Base-by-base conservation (phyloP, 2,329 filamentous ascomycete genomes). In the Ascochyta lentis region DNA sequence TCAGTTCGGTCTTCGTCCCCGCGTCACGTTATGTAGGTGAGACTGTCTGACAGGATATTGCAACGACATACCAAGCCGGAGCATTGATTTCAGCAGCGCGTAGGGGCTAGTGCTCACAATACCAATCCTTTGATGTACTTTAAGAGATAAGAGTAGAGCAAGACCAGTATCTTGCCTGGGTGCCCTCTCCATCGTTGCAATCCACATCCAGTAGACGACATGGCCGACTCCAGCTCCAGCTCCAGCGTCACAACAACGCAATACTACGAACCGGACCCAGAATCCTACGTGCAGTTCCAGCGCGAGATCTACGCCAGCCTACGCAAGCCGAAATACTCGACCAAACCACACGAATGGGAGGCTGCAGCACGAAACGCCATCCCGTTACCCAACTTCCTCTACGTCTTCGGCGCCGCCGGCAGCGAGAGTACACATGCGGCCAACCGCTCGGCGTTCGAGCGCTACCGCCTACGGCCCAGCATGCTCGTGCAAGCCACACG, bases 311-410 rank as follows among this genome's bases (percentile, higher is more conserved):
- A 78, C 61, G 60, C 62, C 29, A 65, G 55, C 19, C 70, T 78
- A 3, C 66, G 68, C 4, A 67, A 62, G n/a, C 76, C 76, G 2
- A 69, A 72, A 5, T 77, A 73, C 62, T 77, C 75, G 12, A 78
- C 76, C 8, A 77, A 75, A 45, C 75, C 75, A 2, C 64, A 69
- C 31, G 64, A 76, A 72, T 77, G 76, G 75, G 75, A 78, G 53
- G 62, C 65, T 6, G 66, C 71, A 26, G 76, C 76, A 1, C 64
- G 67, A 31, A 61, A 62, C 15, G 65, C 66, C 9, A 62, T 78
- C 0, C 74, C 75, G 0, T 44, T 65, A 34, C 64, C 69, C n/a
- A 78, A 77, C 59, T 78, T 76, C 51, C 66, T 71, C 31, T 78
- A 78, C 44, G 74, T 77, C 15, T 66, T 66, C 46, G 76, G 76